Base-by-base conservation (phyloP, 495 filamentous ascomycete species). In the Apodospora peruviana region DNA sequence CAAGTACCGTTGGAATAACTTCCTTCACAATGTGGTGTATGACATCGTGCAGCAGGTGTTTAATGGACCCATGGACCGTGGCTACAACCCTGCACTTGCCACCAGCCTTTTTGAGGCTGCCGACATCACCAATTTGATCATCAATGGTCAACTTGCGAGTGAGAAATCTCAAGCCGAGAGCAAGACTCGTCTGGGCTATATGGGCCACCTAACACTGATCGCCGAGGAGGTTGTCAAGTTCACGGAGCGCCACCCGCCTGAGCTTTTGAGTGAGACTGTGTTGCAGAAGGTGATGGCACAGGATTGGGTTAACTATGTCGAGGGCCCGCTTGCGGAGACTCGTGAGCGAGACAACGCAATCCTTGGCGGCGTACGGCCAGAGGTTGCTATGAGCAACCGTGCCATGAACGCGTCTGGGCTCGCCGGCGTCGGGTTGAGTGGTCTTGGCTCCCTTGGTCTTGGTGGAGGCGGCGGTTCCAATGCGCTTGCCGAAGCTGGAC, bases 191-290 rank as follows among this genome's bases (percentile, higher is more conserved):
- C 83, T 97, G 59, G 93, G 93, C 14, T 99, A 95, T 68, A 99
- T 99, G 93, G 93, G 93, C 1, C 93, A 99, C 64, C 73, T 99
- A 35, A 99, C 93, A 0, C 79, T 99, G 12, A 95, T 99, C 48
- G 94, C 93, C 12, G 93, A 99, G 64, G 93, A 99, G 63, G 94
- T 99, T 16, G 93, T 96, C 53, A 97, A 97, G 67, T 99, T 97
- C 64, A 91, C 89, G 32, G 91, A 97, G 66, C 83, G 94, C 18
- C 88, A 96, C 65, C 85, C 91, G 17, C 85, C 90, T 2, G 91
- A 96, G 64, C 66, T 91, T 39, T 77, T 97, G 4, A 90, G 87
- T 17, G 85, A 86, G 43, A 75, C 77, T 10, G 91, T 99, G 4
- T 71, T 96, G 58, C 87, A 96, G 46, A 88, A 85, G 52, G 90